phyloP scores from a whole-genome alignment of 768 basidiomycete species.

The Lentinula sp. region DNA sequence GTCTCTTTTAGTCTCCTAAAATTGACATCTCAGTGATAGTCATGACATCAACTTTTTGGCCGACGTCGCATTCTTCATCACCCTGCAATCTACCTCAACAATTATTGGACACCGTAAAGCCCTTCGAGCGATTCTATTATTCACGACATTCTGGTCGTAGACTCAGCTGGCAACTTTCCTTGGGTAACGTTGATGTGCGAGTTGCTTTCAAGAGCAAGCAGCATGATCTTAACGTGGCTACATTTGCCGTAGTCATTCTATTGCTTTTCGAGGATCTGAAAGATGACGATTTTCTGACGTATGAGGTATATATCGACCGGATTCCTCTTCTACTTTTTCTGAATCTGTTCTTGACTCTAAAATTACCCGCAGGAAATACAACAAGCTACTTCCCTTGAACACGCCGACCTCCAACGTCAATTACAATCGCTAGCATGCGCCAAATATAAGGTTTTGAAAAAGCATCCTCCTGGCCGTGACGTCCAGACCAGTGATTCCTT shows the following conservation, averaged over 20 bases:
- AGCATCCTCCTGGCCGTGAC: conserved; percentile 85
- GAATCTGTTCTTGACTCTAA: not conserved
- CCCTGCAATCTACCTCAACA: conserved; percentile 63
- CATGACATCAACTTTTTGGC: conserved; percentile 98
- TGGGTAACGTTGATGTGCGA: conserved; percentile 87
- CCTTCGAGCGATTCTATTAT: conserved; percentile 88
- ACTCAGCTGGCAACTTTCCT: conserved; percentile 85
- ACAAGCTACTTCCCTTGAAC: conserved; percentile 64
- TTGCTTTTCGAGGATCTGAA: conserved; percentile 75
- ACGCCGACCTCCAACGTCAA: conserved; percentile 80
- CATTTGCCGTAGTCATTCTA: conserved; percentile 81
- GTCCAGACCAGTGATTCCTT: conserved; percentile 73
- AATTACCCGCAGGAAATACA: conserved; percentile 69
- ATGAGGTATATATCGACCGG: conserved; percentile 45
- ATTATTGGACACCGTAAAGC: conserved; percentile 59
- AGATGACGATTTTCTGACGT: conserved; percentile 68
- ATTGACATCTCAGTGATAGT: conserved; percentile 85
- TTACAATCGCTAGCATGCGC: conserved; percentile 95
- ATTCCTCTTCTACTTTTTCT: not conserved
- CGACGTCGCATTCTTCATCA: conserved; percentile 60
- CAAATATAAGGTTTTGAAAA: conserved; percentile 88
- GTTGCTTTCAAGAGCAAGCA: conserved; percentile 71
- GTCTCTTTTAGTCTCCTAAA: conserved; percentile 41
- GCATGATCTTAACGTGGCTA: conserved; percentile 92
- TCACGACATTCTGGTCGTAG: conserved; percentile 84